phyloP scores from a whole-genome alignment of 306 rosid genomes.

The Astragalus membranaceus region DNA sequence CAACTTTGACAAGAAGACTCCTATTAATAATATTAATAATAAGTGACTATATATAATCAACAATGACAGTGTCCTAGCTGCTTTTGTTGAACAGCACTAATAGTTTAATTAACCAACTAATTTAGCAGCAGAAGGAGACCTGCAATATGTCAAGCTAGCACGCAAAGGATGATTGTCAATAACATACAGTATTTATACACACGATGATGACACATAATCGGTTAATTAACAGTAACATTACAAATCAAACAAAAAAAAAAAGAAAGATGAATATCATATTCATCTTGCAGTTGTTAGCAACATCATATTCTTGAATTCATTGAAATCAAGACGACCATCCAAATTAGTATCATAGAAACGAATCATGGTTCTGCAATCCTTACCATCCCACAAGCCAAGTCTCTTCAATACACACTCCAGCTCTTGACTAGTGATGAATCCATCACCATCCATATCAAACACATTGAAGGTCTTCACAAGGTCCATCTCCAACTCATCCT shows the following conservation, averaged over 20 bases:
- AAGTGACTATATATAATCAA: not conserved
- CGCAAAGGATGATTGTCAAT: not conserved
- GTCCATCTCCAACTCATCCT: constrained; percentile 37
- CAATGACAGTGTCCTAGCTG: not conserved
- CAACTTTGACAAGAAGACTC: not conserved
- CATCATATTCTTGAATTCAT: constrained; percentile 90
- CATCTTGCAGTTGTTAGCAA: constrained; percentile 24
- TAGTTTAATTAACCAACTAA: not conserved
- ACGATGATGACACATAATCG: not conserved
- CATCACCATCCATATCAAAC: constrained; percentile 71
- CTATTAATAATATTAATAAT: not conserved
- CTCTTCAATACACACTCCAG: constrained; percentile 49
- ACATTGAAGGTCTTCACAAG: constrained; percentile 65
- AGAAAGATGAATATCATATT: constrained; percentile 6
- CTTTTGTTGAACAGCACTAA: not conserved
- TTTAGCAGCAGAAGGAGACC: not conserved
- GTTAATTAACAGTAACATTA: not conserved
- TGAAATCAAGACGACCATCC: constrained; percentile 75
- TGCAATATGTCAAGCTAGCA: too few relatives aligned
- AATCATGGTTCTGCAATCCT: constrained; percentile 58
- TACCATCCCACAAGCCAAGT: constrained; percentile 53
- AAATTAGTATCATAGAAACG: constrained; percentile 49
- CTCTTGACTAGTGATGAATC: constrained; percentile 66
- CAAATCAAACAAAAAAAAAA: not conserved
- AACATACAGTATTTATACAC: not conserved